These are phyloP conservation scores for Crithidia fasciculata DNA, from an alignment of 208 protist species.

Conservation along the genomic window DNA sequence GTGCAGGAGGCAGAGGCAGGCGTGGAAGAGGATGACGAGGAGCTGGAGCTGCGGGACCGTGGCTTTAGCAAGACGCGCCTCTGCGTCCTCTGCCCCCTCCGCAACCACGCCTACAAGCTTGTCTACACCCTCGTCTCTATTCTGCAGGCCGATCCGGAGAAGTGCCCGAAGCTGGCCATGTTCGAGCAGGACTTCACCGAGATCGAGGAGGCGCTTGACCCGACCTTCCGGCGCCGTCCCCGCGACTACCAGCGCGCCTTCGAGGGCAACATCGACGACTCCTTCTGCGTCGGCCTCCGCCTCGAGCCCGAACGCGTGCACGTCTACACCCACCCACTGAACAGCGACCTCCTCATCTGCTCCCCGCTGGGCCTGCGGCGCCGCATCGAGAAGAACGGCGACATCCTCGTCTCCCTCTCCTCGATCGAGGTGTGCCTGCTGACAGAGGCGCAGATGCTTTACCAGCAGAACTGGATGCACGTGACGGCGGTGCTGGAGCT, in stretches of 20 bases:
- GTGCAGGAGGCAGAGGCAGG: not conserved
- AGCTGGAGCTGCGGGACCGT: conserved; percentile 91
- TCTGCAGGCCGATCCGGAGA: conserved; percentile 61
- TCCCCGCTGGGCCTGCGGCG: conserved; percentile 94
- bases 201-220: conserved; percentile 86
- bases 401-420: conserved; percentile 81
- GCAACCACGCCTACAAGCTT: conserved; percentile 91
- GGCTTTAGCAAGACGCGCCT: conserved; percentile 94
- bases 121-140: conserved; percentile 85
- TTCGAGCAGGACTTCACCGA: conserved; percentile 92
- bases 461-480: conserved; percentile 98
- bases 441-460: conserved; percentile 95
- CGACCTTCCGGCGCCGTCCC: conserved; percentile 82
- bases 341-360: conserved; percentile 95
- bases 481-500: conserved; percentile 68
- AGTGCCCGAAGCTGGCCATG: conserved; percentile 69
- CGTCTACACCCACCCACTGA: conserved; percentile 92
- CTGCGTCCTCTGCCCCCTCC: conserved; percentile 94
- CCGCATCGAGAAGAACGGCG: conserved; percentile 79
- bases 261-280: conserved; percentile 96
- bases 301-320: conserved; percentile 71
- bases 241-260: conserved; percentile 94
- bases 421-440: conserved; percentile 95
- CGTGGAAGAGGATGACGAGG: conserved; percentile 27
- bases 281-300: conserved; percentile 94